A percentile compares a stretch with the other conserved stretches of the same genome.
phyloP scores from a whole-genome alignment of 225 moss, liverwort and hornwort species.

The Takakia lepidozioides region DNA sequence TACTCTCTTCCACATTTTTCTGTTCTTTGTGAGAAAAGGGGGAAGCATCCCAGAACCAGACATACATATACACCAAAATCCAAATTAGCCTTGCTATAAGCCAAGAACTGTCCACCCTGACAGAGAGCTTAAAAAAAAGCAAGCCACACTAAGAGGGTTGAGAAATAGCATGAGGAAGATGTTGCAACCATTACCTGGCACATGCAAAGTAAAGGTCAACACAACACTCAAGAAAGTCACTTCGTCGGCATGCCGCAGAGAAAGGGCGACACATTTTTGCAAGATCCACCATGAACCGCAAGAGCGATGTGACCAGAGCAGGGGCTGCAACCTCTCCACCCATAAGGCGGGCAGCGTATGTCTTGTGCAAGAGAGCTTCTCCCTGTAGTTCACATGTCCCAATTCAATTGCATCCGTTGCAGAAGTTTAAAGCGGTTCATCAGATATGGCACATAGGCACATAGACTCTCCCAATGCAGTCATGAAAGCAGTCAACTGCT shows the following conservation, averaged over 20 bases:
- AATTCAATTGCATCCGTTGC: too few species aligned
- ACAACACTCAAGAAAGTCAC: slow-evolving; percentile 74
- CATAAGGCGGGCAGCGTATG: slow-evolving; percentile 93
- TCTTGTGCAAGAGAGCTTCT: slow-evolving; percentile 88
- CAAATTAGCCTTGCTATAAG: too few species aligned
- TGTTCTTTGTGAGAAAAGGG: too few species aligned
- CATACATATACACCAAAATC: too few species aligned
- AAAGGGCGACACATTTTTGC: slow-evolving; percentile 98
- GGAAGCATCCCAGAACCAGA: too few species aligned
- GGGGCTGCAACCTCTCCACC: slow-evolving; percentile 97
- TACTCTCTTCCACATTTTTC: too few species aligned
- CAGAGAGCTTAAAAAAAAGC: neutral
- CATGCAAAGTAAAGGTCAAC: slow-evolving; percentile 97
- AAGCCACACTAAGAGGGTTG: neutral
- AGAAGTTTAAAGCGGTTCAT: too few species aligned
- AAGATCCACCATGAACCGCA: slow-evolving; percentile 96
- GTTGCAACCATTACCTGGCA: slow-evolving; percentile 52
- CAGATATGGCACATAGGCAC: too few species aligned
- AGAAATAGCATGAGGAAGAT: neutral
- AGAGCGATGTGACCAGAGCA: slow-evolving; percentile 71
- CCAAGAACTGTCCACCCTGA: neutral
- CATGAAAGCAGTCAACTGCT: too few species aligned
- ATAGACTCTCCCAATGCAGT: too few species aligned
- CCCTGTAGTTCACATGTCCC: slow-evolving; percentile 74
- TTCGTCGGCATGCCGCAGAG: slow-evolving; percentile 78